Base-by-base conservation (phyloP, 495 filamentous ascomycete genomes). In the Chaetomium fimeti region DNA sequence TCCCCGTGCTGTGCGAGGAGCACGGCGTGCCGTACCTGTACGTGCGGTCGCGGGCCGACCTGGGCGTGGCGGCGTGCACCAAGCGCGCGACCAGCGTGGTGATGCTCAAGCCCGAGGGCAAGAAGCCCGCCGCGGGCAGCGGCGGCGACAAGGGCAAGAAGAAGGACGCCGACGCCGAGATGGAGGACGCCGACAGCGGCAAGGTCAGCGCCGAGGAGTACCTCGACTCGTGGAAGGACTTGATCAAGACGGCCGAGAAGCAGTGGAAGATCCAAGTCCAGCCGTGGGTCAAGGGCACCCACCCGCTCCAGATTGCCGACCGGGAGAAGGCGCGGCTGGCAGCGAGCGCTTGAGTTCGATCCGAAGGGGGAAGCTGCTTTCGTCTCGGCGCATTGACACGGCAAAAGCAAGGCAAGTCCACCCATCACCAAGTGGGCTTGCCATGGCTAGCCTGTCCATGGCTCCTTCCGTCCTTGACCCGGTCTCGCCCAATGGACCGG, bases 1-100 rank as follows among this genome's bases (percentile, higher is more conserved):
- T 99, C 68, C 94, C 94, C 59, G 89, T 98, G 18, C 87, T 98
- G 51, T 98, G 95, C 84, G 94, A 99, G 79, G 92, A 97, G 78
- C 92, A 97, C 82, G 88, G 88, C 72, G 88, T 97, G 58, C 93
- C 93, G 5, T 99, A 98, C 78, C 81, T 98, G 68, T 99, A 91
- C 77, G 88, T 98, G 64, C 83, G 86, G 36, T 91, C 87, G 55
- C 87, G 94, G 64, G 91, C 90, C 60, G 91, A 97, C 77, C 85
- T 99, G 49, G 95, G 95, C 69, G 88, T 89, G 60, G 92, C 94
- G 28, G 91, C 92, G 28, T 87, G 85, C 66, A 98, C 94, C 53
- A 98, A 97, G 85, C 84, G 94, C 65, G 93, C 94, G 25, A 98
- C 94, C 29, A 95, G 91, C 77, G 93, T 97, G 25, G 88, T 95